Conservation (phyloP, 768 basidiomycete species). For the Amanita inopinata region DNA sequence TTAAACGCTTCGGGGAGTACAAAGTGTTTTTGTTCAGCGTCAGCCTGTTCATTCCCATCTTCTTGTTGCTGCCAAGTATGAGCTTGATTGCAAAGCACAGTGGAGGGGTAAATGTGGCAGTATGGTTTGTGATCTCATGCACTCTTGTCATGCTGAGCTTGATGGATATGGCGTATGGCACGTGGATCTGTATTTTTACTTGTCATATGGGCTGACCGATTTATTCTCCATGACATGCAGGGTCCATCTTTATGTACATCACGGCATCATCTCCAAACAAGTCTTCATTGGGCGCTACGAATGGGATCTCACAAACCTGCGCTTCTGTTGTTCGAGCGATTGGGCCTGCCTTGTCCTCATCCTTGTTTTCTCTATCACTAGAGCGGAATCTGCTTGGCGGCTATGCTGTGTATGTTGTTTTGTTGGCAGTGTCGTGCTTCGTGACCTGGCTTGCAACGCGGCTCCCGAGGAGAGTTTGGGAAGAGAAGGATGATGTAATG, state of each 20-base stretch:
- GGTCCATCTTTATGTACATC: constrained; percentile 40
- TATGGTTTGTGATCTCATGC: constrained; percentile 20
- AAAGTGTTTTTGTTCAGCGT: constrained; percentile 37
- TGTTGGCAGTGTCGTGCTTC: background rate
- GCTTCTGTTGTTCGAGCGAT: constrained; percentile 15
- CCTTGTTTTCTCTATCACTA: constrained; percentile 28
- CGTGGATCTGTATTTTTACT: constrained; percentile 7
- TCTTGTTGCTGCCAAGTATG: constrained; percentile 40
- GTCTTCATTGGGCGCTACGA: constrained; percentile 23
- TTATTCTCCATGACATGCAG: constrained; percentile 16
- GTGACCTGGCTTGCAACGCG: constrained; percentile 2
- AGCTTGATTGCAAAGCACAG: constrained; percentile 29
- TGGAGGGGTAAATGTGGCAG: constrained; percentile 16
- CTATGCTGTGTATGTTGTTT: constrained; percentile 23
- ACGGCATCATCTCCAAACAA: constrained; percentile 41
- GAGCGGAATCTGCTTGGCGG: constrained; percentile 26
- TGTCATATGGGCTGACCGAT: background rate
- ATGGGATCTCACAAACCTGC: background rate
- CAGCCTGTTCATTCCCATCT: constrained; percentile 30
- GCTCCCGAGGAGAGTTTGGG: background rate
- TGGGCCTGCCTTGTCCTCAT: constrained; percentile 22
- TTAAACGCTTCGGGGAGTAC: constrained; percentile 47
- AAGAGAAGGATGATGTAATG: background rate
- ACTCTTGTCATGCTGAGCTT: constrained; percentile 21
- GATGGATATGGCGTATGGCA: constrained; percentile 25